phyloP scores from a whole-genome alignment of 768 basidiomycete species.

The Trametes cinnabarina region DNA sequence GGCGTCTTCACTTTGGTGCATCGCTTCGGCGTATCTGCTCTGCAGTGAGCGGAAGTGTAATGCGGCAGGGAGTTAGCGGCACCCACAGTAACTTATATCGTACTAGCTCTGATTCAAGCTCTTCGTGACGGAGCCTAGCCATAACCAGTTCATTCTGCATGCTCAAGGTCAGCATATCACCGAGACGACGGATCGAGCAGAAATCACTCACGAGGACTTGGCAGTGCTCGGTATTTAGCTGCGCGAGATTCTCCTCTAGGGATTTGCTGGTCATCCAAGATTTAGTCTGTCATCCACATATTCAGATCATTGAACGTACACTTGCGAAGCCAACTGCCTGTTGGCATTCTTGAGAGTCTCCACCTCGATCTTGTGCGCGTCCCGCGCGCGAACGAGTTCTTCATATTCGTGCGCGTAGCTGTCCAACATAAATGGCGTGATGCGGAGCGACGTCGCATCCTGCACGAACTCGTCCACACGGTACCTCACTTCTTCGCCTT shows the following conservation, averaged over 20 bases:
- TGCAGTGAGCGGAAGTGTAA: neutral
- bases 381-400: slow-evolving; percentile 70
- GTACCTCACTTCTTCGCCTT: slow-evolving; percentile 39
- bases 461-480: slow-evolving; percentile 80
- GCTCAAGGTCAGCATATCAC: no score
- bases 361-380: slow-evolving; percentile 81
- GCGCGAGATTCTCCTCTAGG: slow-evolving; percentile 74
- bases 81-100: slow-evolving; percentile 88
- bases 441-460: slow-evolving; percentile 80
- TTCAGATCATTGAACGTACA: slow-evolving; percentile 51
- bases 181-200: neutral
- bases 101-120: slow-evolving; percentile 91
- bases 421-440: slow-evolving; percentile 97
- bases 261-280: slow-evolving; percentile 56
- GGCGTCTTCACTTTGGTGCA: slow-evolving; percentile 51
- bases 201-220: slow-evolving; percentile 52
- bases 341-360: slow-evolving; percentile 82
- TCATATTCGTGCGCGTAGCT: slow-evolving; percentile 86
- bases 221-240: slow-evolving; percentile 82
- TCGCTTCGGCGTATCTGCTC: slow-evolving; percentile 52
- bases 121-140: slow-evolving; percentile 84
- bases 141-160: slow-evolving; percentile 86
- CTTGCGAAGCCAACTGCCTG: slow-evolving; percentile 68
- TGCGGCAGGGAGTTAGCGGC: no score
- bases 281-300: neutral